phyloP scores from a whole-genome alignment of 176 grass and related monocot species.

The Oryza glaberrima region DNA sequence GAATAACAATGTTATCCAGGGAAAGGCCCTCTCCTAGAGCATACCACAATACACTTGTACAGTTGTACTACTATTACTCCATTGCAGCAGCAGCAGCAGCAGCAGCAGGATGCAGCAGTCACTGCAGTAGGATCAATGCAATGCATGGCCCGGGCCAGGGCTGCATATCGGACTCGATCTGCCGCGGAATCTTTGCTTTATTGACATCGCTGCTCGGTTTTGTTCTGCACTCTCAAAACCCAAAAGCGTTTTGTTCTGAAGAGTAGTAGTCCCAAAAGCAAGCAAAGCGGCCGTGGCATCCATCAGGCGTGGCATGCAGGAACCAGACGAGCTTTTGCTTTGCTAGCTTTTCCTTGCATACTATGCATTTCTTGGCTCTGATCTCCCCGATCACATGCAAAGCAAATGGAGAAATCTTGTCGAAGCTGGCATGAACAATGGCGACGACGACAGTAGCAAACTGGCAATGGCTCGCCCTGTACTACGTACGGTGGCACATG shows the following conservation, averaged over 20 bases:
- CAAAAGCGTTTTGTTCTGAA: neutral
- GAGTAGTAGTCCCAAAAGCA: slow-evolving; percentile 13
- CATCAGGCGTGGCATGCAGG: neutral
- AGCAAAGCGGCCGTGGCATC: neutral
- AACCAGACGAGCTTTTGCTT: neutral
- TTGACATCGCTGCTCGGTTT: slow-evolving; percentile 30
- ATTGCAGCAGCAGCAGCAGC: neutral
- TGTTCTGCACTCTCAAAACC: slow-evolving; percentile 27
- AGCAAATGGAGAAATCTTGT: neutral
- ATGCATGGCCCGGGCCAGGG: neutral
- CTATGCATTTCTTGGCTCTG: neutral
- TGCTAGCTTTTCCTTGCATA: neutral
- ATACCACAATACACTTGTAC: neutral
- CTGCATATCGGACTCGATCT: neutral
- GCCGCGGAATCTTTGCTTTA: slow-evolving; percentile 56
- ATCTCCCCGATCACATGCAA: neutral
- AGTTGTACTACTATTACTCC: neutral
- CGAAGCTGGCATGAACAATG: slow-evolving; percentile 16
- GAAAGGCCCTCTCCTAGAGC: slow-evolving; percentile 4
- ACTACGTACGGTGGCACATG: neutral
- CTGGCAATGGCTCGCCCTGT: neutral
- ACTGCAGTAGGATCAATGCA: neutral
- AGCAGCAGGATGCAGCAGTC: neutral
- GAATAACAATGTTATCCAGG: slow-evolving; percentile 1
- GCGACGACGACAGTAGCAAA: neutral